Percentiles rank a stretch among this genome's conserved stretches.
These are phyloP conservation scores for Leucaena leucocephala DNA, from an alignment of 306 rosid species.

Conservation along the genomic window DNA sequence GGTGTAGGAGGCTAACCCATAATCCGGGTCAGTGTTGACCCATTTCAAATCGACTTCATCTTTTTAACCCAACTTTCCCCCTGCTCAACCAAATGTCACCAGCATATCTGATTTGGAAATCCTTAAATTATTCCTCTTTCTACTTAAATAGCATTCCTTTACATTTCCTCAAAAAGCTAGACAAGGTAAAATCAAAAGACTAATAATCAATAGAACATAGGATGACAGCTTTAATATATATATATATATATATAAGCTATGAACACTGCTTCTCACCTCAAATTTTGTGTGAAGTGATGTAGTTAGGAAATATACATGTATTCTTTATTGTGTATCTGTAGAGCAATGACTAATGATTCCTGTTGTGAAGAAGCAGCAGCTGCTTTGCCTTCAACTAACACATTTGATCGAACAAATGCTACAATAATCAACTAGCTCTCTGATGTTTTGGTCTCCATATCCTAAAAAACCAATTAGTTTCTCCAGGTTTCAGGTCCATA, in stretches of 20 bases:
- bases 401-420: constrained; percentile 9
- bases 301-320: constrained; percentile 28
- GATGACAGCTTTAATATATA: constrained; percentile 6
- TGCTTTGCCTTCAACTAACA: constrained; percentile 24
- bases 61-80: not conserved
- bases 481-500: constrained; percentile 52
- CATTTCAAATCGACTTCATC: not conserved
- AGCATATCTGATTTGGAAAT: constrained; percentile 9
- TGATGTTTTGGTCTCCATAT: constrained; percentile 61
- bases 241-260: no score
- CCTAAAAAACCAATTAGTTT: constrained; percentile 61
- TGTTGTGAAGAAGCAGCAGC: constrained; percentile 22
- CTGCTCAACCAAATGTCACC: constrained; percentile 8
- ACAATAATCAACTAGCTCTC: constrained; percentile 56
- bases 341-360: constrained; percentile 3
- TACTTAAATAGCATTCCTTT: constrained; percentile 14
- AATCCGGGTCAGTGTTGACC: no score
- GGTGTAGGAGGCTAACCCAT: no score
- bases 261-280: no score
- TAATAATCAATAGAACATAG: not conserved
- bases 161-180: constrained; percentile 31
- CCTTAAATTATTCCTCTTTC: constrained; percentile 1
- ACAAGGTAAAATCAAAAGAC: constrained; percentile 8
- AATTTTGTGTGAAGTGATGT: not conserved
- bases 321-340: not conserved